Evolutionary conservation across 805 yeast species (phyloP).

Genomic region (Scheffersomyces ergatensis): DNA sequence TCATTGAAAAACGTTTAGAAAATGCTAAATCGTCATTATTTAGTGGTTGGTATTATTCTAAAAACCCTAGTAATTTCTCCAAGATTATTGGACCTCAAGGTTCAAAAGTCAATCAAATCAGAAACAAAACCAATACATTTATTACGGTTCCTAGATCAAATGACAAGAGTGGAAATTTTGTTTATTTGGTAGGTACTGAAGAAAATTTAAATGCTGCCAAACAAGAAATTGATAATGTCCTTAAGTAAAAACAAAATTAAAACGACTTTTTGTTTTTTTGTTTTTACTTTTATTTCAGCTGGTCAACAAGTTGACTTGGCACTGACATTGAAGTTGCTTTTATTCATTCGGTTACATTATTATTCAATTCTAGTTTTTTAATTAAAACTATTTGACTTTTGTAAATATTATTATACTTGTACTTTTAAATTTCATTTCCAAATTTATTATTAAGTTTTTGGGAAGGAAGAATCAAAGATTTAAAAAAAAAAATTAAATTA

Average conservation of each 20-base stretch:
- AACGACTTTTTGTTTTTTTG: no score
- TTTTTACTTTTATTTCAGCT: no score
- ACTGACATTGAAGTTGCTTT: no score
- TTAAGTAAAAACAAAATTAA: background rate
- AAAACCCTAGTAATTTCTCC: slow-evolving; percentile 52
- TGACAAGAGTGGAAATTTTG: slow-evolving; percentile 51
- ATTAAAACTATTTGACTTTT: background rate
- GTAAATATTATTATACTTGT: background rate
- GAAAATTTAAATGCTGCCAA: slow-evolving; percentile 44
- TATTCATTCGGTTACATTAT: no score
- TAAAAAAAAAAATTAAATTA: no score
- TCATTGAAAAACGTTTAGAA: slow-evolving; percentile 49
- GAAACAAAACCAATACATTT: slow-evolving; percentile 55
- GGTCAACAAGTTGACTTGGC: no score
- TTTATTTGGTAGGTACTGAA: slow-evolving; percentile 59
- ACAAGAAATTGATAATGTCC: slow-evolving; percentile 13
- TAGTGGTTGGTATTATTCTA: slow-evolving; percentile 63
- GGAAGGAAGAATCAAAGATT: no score
- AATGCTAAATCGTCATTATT: slow-evolving; percentile 44
- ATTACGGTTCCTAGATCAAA: slow-evolving; percentile 62
- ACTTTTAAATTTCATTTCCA: no score
- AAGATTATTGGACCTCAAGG: slow-evolving; percentile 79
- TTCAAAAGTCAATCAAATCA: slow-evolving; percentile 56
- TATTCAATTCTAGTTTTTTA: background rate
- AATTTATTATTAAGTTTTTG: no score